Conservation (phyloP, 208 protist genomes). For the Leishmania mexicana region DNA sequence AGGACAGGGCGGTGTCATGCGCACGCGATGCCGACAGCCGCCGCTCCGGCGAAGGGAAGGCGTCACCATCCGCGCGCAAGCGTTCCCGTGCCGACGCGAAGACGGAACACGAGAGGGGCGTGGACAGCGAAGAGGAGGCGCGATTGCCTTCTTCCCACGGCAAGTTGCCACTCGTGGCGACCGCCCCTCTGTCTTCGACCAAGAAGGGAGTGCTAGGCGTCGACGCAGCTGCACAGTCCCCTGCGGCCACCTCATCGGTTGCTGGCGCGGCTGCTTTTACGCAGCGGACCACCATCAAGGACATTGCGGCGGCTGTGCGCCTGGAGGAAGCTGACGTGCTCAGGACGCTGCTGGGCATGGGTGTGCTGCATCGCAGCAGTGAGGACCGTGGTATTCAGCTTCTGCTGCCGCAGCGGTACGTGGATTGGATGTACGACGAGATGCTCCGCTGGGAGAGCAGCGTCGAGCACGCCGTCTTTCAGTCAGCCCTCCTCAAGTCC, state of each 20-base stretch:
- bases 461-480: slow-evolving; percentile 44
- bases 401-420: slow-evolving; percentile 62
- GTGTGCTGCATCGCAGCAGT: slow-evolving; percentile 77
- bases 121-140: background rate
- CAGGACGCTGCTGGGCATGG: slow-evolving; percentile 66
- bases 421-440: slow-evolving; percentile 41
- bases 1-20: background rate
- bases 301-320: slow-evolving; percentile 61
- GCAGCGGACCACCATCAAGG: slow-evolving; percentile 32
- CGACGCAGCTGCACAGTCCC: slow-evolving; percentile 4
- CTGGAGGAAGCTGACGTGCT: slow-evolving; percentile 86
- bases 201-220: background rate
- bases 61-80: background rate
- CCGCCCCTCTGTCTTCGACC: background rate
- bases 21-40: background rate
- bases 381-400: slow-evolving; percentile 66
- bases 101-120: background rate
- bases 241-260: background rate
- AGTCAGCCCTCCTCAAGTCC: slow-evolving; percentile 35
- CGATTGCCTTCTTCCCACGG: background rate
- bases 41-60: background rate
- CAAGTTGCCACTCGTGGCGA: background rate
- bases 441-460: slow-evolving; percentile 31
- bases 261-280: background rate
- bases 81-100: slow-evolving; percentile 3